A percentile compares a stretch with the other conserved stretches of the same genome.
Conservation (phyloP, 139 green algal genomes). For the Dunaliella sp. region DNA sequence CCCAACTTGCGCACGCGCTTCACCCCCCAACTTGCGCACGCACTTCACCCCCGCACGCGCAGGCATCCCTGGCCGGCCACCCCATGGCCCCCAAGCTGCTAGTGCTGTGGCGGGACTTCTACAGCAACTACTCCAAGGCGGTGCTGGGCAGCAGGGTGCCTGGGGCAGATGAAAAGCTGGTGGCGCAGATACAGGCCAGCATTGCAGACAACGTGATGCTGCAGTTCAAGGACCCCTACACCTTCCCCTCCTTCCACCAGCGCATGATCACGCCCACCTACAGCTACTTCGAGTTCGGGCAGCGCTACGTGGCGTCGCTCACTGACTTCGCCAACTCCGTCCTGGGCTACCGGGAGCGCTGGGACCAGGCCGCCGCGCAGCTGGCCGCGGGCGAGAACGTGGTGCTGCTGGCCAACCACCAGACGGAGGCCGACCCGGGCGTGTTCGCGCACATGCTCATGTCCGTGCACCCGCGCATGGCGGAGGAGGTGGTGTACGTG, state of each 20-base stretch:
- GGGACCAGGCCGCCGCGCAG: slow-evolving; percentile 48
- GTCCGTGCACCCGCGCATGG: slow-evolving; percentile 75
- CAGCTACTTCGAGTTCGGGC: slow-evolving; percentile 95
- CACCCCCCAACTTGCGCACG: too few relatives aligned
- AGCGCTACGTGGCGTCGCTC: slow-evolving; percentile 86
- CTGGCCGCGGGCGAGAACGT: slow-evolving; percentile 88
- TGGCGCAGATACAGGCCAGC: slow-evolving; percentile 52
- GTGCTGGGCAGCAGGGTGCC: slow-evolving; percentile 55
- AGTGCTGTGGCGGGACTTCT: slow-evolving; percentile 77
- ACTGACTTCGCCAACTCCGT: slow-evolving; percentile 89
- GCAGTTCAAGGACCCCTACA: slow-evolving; percentile 73
- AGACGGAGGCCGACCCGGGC: slow-evolving; percentile 96
- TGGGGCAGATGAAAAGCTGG: slow-evolving; percentile 58
- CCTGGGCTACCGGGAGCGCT: slow-evolving; percentile 67
- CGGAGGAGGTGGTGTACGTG: slow-evolving; percentile 81
- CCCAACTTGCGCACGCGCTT: too few relatives aligned
- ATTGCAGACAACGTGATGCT: slow-evolving; percentile 57
- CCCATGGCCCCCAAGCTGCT: slow-evolving; percentile 38
- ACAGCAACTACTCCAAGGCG: slow-evolving; percentile 80
- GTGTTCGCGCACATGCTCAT: slow-evolving; percentile 94
- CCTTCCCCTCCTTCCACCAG: slow-evolving; percentile 88
- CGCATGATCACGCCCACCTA: slow-evolving; percentile 77
- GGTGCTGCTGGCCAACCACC: slow-evolving; percentile 95
- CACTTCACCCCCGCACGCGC: background rate
- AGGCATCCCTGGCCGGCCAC: background rate